Evolutionary conservation across 768 basidiomycete species (phyloP).

Genomic region (Erythrobasidium yunnanense): DNA sequence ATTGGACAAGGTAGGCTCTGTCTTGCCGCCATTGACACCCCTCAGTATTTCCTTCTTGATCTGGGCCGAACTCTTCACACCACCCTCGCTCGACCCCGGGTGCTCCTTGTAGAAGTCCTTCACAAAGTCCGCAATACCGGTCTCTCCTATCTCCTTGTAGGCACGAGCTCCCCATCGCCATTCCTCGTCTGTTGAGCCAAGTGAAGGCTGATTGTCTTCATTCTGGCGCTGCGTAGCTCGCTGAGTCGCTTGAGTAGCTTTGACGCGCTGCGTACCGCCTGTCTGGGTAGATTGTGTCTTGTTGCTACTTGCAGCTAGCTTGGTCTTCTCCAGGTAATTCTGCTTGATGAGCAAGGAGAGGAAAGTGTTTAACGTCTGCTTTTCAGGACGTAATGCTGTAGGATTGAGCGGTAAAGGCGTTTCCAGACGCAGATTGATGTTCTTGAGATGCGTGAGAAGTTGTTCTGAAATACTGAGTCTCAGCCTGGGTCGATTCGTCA

Average conservation of each 20-base stretch:
- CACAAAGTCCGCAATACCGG: slow-evolving; percentile 60
- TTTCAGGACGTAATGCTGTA: slow-evolving; percentile 49
- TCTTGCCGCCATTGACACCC: slow-evolving; percentile 2
- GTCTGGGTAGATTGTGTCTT: no score
- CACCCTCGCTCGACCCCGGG: neutral
- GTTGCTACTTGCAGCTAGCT: no score
- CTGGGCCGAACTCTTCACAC: neutral
- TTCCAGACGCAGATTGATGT: slow-evolving; percentile 54
- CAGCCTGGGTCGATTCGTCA: neutral
- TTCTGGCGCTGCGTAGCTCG: slow-evolving; percentile 40
- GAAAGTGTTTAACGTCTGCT: slow-evolving; percentile 50
- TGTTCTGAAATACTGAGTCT: slow-evolving; percentile 49
- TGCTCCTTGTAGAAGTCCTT: slow-evolving; percentile 62
- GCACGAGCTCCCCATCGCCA: slow-evolving; percentile 89
- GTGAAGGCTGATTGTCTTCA: neutral
- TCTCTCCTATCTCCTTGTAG: slow-evolving; percentile 70
- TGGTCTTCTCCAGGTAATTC: slow-evolving; percentile 61
- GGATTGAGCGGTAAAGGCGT: slow-evolving; percentile 45
- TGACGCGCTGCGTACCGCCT: slow-evolving; percentile 33
- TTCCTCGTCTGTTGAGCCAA: slow-evolving; percentile 47
- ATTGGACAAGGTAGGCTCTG: neutral
- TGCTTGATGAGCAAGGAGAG: slow-evolving; percentile 58
- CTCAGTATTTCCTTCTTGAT: slow-evolving; percentile 3
- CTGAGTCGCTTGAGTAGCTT: slow-evolving; percentile 45
- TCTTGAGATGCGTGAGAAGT: slow-evolving; percentile 57